Evolutionary conservation across 208 protist genomes (phyloP), one percentile per base, ranked within the genome.

Genomic region (Leishmania mexicana): DNA sequence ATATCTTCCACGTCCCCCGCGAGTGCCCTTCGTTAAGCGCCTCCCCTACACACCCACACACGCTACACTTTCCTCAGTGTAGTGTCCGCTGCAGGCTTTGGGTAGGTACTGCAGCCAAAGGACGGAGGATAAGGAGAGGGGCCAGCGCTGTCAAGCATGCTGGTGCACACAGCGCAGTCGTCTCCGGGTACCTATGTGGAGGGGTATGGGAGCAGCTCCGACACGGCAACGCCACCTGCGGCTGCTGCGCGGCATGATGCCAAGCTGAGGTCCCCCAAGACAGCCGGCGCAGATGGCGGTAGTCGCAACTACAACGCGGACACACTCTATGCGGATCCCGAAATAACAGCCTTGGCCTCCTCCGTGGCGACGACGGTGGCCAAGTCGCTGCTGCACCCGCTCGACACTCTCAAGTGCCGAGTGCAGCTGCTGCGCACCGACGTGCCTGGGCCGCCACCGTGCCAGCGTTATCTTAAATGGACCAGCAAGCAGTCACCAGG

Each of bases 321-420:
- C 17, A 65, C 21, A 8, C 60, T 65, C 54, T 72, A 79, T 65
- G 62, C 70, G 8, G 53, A 85, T 31, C 71, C 86, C 4, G 78
- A 84, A 73, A 70, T 84, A 19, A 75, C 86, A 5, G 88, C 90
- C 10, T 60, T 92, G 35, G 91, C 94, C 8, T 87, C 91, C 2
- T 86, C 90, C 4, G 40, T 75, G 2, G 90, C 94, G 2, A 89
- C 91, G 8, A 42, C 94, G 28, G 1, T 92, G 24, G 90, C 94
- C 45, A 97, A 97, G 81, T 90, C 90, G 2, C 6, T 95, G 21
- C 84, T 96, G 31, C 93, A 97, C 83, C 94, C 94, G 8, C 81
- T 97, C 42, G 94, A 97, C 78, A 97, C 94, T 0, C 45, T 96
- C 38, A 97, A 97, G 82, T 97, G 91, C 71, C 91, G 94, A 4